Percentiles rank a stretch among this genome's conserved stretches.
Conservation (phyloP, 331 rosid species). For the Rhamnella rubrinervis region DNA sequence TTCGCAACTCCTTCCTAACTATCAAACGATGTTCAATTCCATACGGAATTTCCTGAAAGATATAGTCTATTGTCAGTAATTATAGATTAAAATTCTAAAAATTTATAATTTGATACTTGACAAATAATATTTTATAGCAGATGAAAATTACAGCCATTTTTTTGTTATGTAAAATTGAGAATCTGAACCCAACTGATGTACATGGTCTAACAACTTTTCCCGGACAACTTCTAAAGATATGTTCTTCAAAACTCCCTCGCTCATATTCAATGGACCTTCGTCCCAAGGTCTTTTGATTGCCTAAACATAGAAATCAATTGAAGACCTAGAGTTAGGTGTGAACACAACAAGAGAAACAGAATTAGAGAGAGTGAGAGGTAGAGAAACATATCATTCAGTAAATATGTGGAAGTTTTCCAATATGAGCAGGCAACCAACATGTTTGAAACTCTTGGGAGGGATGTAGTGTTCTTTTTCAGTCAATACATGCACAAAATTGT, state of each 20-base stretch:
- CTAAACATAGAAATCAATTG: conserved; percentile 45
- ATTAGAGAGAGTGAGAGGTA: conserved; percentile 5
- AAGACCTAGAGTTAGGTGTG: conserved; percentile 26
- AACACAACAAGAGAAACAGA: not conserved
- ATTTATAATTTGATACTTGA: not conserved
- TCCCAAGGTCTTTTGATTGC: conserved; percentile 93
- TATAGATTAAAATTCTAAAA: conserved; percentile 2
- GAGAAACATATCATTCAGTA: not conserved
- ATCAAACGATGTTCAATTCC: conserved; percentile 74
- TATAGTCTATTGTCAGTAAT: conserved; percentile 20
- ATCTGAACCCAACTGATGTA: conserved; percentile 71
- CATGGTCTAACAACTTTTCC: conserved; percentile 84
- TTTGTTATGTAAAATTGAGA: conserved; percentile 3
- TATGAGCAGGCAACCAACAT: not conserved
- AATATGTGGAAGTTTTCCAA: not conserved
- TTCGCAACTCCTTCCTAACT: conserved; percentile 88
- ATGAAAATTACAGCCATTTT: conserved; percentile 4
- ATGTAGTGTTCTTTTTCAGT: too few relatives aligned
- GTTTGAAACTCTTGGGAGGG: too few relatives aligned
- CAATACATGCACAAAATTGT: too few relatives aligned
- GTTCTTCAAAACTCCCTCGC: conserved; percentile 88
- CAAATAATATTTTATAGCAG: conserved; percentile 3
- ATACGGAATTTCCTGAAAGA: conserved; percentile 84
- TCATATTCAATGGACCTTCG: conserved; percentile 79
- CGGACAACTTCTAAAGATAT: conserved; percentile 92